Base-by-base conservation (phyloP, 306 rosid genomes). In the Prunus campanulata region DNA sequence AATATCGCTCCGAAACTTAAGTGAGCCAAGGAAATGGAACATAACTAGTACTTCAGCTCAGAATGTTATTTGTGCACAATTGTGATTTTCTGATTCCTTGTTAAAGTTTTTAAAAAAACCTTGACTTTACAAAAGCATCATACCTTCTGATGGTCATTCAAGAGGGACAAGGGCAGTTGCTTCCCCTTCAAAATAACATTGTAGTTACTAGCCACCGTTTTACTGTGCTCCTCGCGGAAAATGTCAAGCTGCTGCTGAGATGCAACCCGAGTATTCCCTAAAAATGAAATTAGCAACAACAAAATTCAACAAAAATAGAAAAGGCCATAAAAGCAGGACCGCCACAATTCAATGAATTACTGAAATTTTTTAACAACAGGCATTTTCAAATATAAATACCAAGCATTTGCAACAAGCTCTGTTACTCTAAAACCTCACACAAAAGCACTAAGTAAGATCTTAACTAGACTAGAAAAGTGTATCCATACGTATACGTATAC, bases 111-210 rank as follows among this genome's bases (percentile, higher is more conserved):
- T 44, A 67, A 32, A 66, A n/a, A 56, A 56, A 2, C 0, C 19
- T n/a, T 20, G 10, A 44, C 30, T 66, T 63, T 65, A n/a, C 27
- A 68, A 50, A 27, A 27, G 8, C 24, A 27, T 11, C 77, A 74
- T 83, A 94, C 98, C 97, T 91, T 95, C 61, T 89, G 96, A 75
- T 83, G 91, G 80, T 95, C 97, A 44, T 84, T 88, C 71, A 95
- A 79, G 62, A 95, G 96, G 15, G 98, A 95, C 74, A 89, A 74
- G 0, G 97, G 98, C 56, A 95, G 74, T 15, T 87, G 89, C 89
- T 79, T 95, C 79, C 85, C 92, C 76, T 85, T 92, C 74, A 95
- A 76, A 80, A 95, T 87, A 70, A 95, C 97, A 87, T 89, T 89
- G 59, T 90, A 92, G 76, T 79, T 87, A 71, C 85, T 86, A 0